Evolutionary conservation across 345 rosid species (phyloP).

Genomic region (Boechera stricta): DNA sequence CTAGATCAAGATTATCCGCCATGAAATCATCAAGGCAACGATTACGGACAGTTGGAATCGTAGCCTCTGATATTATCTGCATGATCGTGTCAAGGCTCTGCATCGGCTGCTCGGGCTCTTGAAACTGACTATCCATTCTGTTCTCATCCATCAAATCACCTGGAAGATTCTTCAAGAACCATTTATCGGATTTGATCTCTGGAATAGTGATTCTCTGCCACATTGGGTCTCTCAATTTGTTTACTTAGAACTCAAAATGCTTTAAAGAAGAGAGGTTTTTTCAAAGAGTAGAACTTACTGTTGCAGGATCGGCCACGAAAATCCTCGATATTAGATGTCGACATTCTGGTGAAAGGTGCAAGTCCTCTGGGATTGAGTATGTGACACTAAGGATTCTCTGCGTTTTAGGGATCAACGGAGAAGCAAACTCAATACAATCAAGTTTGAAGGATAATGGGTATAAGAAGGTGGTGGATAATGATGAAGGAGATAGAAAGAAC

Average conservation of each 20-base stretch:
- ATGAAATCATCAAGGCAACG: conserved; percentile 49
- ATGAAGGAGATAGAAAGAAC: conserved; percentile 1
- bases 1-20: conserved; percentile 60
- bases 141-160: conserved; percentile 72
- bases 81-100: conserved; percentile 82
- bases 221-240: conserved; percentile 27
- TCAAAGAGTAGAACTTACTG: conserved; percentile 25
- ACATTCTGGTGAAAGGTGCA: conserved; percentile 44
- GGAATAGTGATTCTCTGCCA: conserved; percentile 87
- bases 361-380: conserved; percentile 47
- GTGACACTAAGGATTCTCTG: conserved; percentile 49
- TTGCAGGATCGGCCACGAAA: conserved; percentile 45
- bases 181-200: conserved; percentile 69
- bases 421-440: conserved; percentile 6
- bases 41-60: conserved; percentile 72
- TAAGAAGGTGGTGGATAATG: not conserved
- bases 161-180: conserved; percentile 95
- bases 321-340: conserved; percentile 46
- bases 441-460: not conserved
- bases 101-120: conserved; percentile 88
- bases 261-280: not conserved
- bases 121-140: conserved; percentile 59
- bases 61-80: conserved; percentile 95
- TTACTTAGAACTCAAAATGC: not conserved
- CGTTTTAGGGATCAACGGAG: not conserved